These are phyloP conservation scores for Clitoria ternatea DNA, from an alignment of 306 rosid genomes.

Conservation along the genomic window DNA sequence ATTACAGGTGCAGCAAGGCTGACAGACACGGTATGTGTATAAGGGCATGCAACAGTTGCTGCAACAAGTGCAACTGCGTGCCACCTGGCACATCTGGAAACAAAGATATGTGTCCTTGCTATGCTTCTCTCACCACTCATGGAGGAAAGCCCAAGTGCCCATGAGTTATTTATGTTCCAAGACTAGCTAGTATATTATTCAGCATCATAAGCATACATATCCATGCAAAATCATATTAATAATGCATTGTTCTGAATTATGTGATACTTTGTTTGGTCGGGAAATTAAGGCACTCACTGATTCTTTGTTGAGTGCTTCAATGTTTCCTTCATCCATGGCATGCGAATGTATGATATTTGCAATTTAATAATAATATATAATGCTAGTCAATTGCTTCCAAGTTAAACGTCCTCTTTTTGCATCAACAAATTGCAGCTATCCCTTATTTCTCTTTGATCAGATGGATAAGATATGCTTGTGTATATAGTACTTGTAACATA, in stretches of 20 bases:
- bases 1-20: constrained; percentile 34
- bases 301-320: neutral
- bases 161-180: neutral
- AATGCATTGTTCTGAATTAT: no score
- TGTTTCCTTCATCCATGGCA: neutral
- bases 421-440: neutral
- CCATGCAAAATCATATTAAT: no score
- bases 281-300: no score
- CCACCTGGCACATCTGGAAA: constrained; percentile 41
- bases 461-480: no score
- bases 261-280: no score
- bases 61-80: constrained; percentile 37
- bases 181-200: neutral
- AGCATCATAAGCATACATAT: no score
- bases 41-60: constrained; percentile 41
- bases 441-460: no score
- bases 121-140: constrained; percentile 30
- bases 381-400: no score
- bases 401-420: neutral
- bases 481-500: no score
- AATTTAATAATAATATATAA: neutral
- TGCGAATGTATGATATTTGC: neutral
- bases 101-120: constrained; percentile 33
- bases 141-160: constrained; percentile 43
- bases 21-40: constrained; percentile 18